phyloP scores from a whole-genome alignment of 345 rosid species.

The Dipteronia sinensis region DNA sequence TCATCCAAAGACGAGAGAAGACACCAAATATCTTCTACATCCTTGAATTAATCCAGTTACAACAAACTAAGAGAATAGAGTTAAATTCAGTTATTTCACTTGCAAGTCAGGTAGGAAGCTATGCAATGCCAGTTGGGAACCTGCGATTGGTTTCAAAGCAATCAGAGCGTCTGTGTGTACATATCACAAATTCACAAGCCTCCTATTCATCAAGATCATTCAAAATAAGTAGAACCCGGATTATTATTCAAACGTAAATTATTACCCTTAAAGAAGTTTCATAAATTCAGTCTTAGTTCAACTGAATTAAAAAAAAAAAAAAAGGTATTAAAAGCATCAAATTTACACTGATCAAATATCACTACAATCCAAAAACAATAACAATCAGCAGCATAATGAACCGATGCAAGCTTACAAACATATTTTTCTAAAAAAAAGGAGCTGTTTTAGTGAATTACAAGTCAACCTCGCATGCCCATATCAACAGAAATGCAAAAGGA shows the following conservation, averaged over 20 bases:
- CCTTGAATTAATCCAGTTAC: neutral
- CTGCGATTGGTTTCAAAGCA: neutral
- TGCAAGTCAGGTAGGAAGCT: neutral
- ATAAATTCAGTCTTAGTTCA: neutral
- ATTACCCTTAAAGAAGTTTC: neutral
- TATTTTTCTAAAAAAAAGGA: neutral
- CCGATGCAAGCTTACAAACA: neutral
- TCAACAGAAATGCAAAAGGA: neutral
- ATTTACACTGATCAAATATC: neutral
- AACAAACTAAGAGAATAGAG: neutral
- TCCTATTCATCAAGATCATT: neutral
- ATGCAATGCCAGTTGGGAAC: slow-evolving; percentile 3
- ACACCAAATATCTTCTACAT: neutral
- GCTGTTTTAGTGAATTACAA: neutral
- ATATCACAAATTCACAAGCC: neutral
- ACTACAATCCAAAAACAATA: slow-evolving; percentile 1
- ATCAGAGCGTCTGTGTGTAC: neutral
- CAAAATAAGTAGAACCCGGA: neutral
- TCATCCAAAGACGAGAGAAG: neutral
- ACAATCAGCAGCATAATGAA: neutral
- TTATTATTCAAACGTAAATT: neutral
- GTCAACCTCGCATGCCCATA: neutral
- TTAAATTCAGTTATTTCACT: slow-evolving; percentile 7
- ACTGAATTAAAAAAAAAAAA: neutral
- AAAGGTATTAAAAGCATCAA: neutral